Evolutionary conservation across 305 asterid genomes (phyloP), one percentile per base, ranked within the genome.

Genomic region (Fraxinus paxiana): DNA sequence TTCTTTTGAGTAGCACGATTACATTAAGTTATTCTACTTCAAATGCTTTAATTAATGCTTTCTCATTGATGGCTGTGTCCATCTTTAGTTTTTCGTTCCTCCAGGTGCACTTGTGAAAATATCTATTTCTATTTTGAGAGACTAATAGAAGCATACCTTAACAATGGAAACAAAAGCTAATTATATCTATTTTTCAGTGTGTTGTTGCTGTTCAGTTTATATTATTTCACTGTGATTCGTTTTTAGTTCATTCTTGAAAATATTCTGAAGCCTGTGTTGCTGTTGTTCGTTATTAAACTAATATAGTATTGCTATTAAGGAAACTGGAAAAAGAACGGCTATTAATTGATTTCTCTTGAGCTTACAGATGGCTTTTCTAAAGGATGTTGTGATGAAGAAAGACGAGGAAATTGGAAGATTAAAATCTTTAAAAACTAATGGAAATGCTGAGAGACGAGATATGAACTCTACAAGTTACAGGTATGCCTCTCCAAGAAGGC

Each of bases 381-480:
- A 95, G 88, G 90, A 89, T 73, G 87, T 86, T 70, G 85, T 94
- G 79, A 83, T 85, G 38, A 90, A 88, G 86, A 95, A 94, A 87
- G 99, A 95, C 15, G 94, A 92, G 51, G 97, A 95, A 84, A 89
- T 95, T 35, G 92, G 84, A 54, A 85, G 92, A 65, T 77, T 93
- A 75, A 85, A 89, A 81, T 84, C 46, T 31, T 79, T 79, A 76
- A 91, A 84, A 89, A 80, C 80, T 67, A 85, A 83, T 80, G 89
- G 87, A 67, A 87, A 83, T 34, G 83, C 83, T 61, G 97, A 90
- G 78, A 90, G 90, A 67, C 89, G 71, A 9, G 76, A 90, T 77
- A 72, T 86, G 83, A 81, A 71, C 86, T 85, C 92, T 13, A 87
- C 89, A 34, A 83, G 88, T 81, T 83, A 85, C 83, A 90, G 91